phyloP scores from a whole-genome alignment of 768 basidiomycete genomes.

The Amanita molliuscula region DNA sequence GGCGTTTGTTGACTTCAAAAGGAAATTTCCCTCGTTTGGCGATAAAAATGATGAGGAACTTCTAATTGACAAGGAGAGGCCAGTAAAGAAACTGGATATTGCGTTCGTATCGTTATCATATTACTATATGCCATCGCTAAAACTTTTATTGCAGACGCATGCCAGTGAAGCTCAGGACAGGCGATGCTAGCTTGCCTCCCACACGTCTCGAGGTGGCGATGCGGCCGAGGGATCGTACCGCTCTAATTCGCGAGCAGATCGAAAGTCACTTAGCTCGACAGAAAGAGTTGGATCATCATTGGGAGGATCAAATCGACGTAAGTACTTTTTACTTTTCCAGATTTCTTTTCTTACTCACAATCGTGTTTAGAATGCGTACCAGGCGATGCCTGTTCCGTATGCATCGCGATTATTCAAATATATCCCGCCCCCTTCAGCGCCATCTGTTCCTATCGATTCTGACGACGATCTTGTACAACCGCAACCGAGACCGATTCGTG shows the following conservation, averaged over 20 bases:
- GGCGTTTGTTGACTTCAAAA: slow-evolving; percentile 69
- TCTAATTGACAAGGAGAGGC: slow-evolving; percentile 60
- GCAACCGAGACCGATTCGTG: slow-evolving; percentile 44
- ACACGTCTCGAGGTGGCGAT: slow-evolving; percentile 40
- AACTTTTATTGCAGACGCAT: slow-evolving; percentile 24
- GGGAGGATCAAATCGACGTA: slow-evolving; percentile 86
- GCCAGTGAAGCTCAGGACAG: slow-evolving; percentile 43
- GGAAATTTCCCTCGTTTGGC: slow-evolving; percentile 52
- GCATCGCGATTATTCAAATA: slow-evolving; percentile 61
- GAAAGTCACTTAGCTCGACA: slow-evolving; percentile 51
- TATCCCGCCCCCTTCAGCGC: slow-evolving; percentile 30
- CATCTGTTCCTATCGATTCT: slow-evolving; percentile 18
- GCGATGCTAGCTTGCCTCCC: slow-evolving; percentile 28
- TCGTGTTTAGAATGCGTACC: slow-evolving; percentile 52
- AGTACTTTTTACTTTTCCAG: slow-evolving; percentile 12
- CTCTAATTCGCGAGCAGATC: slow-evolving; percentile 48
- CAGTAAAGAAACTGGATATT: slow-evolving; percentile 46
- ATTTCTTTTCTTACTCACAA: background rate
- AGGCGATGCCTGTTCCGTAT: slow-evolving; percentile 46
- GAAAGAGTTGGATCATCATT: slow-evolving; percentile 68
- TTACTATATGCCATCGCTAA: background rate
- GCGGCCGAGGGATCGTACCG: slow-evolving; percentile 56
- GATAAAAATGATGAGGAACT: slow-evolving; percentile 64
- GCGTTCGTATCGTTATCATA: slow-evolving; percentile 15
- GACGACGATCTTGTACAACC: slow-evolving; percentile 18